Base-by-base conservation (phyloP, 163 green algal genomes). In the Smithsoniella earleae region DNA sequence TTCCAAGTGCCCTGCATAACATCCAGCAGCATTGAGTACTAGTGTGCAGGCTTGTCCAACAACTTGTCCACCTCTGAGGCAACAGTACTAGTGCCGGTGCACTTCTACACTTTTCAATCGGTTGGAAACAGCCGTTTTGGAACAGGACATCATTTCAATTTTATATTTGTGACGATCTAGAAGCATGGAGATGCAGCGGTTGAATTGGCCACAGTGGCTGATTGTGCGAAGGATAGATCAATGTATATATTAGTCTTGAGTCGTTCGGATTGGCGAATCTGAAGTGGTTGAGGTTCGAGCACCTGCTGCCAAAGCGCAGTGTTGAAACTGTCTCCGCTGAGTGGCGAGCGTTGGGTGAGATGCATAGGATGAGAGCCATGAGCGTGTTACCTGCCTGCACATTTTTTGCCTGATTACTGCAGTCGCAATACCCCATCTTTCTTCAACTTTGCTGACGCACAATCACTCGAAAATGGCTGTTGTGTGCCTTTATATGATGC, bases 341-440 rank as follows among this genome's bases (percentile, higher is more conserved):
- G 43, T 69, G 58, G 30, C 43, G 27, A 5, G 22, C 27, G 58
- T 34, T 69, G 6, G 58, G 58, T 5, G 58, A 69, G 30, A 69
- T 69, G 58, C 58, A 69, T n/a, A 69, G 27, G 25, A 69, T 69
- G 30, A 69, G 58, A 4, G 58, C 58, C 58, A 69, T 69, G 30
- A 69, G 2, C 25, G 58, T 34, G 22, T 69, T 69, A 8, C 58
- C 58, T 25, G 25, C 58, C 58, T 69, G 25, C 25, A 69, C n/a
- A 31, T 34, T 13, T 22, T 13, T 49, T 13, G 40, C 10, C 40
- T 10, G 13, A 13, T 10, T 49, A 49, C 40, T 49, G 40, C 40
- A 49, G 40, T 13, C 10, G 40, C 40, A 22, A 10, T 49, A 13
- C 40, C 13, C 10, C 10, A 22, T 10, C 40, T 49, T 49, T 49